Conservation (phyloP, 192 early-diverging fungal genomes). For the Coemansia sp. region DNA sequence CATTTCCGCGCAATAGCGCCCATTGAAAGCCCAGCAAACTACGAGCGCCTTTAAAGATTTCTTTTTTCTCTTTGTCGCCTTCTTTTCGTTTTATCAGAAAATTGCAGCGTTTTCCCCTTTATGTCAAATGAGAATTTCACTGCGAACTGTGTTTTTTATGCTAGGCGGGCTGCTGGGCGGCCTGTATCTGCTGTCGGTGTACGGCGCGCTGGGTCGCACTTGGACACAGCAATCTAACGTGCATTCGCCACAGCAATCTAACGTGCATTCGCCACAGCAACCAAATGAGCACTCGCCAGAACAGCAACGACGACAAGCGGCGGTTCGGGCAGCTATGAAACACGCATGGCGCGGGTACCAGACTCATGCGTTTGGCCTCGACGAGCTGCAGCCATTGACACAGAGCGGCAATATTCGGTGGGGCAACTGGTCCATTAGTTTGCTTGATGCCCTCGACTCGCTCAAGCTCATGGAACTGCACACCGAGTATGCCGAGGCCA, state of each 20-base stretch:
- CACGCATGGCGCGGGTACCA: slow-evolving; percentile 54
- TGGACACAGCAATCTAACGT: not conserved
- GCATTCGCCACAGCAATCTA: not conserved
- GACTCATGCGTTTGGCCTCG: slow-evolving; percentile 41
- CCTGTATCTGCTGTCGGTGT: slow-evolving; percentile 28
- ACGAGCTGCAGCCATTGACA: slow-evolving; percentile 50
- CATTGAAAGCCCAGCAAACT: slow-evolving; percentile 24
- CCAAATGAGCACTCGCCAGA: not conserved
- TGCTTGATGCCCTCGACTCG: slow-evolving; percentile 85
- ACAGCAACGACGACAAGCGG: slow-evolving; percentile 23
- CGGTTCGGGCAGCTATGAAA: slow-evolving; percentile 37
- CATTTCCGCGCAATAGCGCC: slow-evolving; percentile 34
- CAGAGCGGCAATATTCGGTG: slow-evolving; percentile 30
- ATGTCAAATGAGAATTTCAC: slow-evolving; percentile 12
- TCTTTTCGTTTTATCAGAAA: not conserved
- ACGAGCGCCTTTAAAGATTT: slow-evolving; percentile 15
- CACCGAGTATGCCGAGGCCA: slow-evolving; percentile 71
- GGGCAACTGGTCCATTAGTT: slow-evolving; percentile 77
- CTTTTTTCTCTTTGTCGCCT: not conserved
- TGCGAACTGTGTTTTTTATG: slow-evolving; percentile 33
- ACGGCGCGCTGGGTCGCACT: slow-evolving; percentile 13
- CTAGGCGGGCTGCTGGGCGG: slow-evolving; percentile 5
- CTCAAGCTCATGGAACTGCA: slow-evolving; percentile 74
- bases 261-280: no score
- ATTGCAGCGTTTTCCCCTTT: no score